Conservation (phyloP, 176 grass and related monocot species). For the Bolboschoenus planiculmis region DNA sequence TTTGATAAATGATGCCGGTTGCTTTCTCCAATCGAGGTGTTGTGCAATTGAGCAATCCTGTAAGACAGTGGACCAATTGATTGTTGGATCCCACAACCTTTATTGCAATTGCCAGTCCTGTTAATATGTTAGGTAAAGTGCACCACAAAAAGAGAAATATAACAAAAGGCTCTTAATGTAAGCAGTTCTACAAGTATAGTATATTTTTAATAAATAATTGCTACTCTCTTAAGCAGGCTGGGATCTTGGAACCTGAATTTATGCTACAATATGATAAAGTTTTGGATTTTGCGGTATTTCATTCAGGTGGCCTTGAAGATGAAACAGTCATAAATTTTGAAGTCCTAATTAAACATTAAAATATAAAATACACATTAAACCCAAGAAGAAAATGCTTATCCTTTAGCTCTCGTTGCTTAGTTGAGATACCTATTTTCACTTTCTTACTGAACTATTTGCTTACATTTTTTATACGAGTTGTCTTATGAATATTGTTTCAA, state of each 20-base stretch:
- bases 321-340: neutral
- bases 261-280: neutral
- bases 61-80: neutral
- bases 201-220: too few relatives aligned
- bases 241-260: neutral
- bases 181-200: too few relatives aligned
- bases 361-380: neutral
- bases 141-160: neutral
- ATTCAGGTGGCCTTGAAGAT: neutral
- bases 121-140: neutral
- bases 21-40: neutral
- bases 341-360: neutral
- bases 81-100: neutral
- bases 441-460: neutral
- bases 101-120: neutral
- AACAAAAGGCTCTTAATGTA: neutral
- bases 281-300: neutral
- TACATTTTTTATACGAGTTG: too few relatives aligned
- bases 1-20: neutral
- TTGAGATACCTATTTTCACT: neutral
- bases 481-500: neutral
- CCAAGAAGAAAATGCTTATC: neutral
- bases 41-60: neutral
- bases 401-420: neutral
- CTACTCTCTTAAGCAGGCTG: neutral